Evolutionary conservation across 2,329 filamentous ascomycete species (phyloP), one percentile per base, ranked within the genome.

Genomic region (Allantophomopsis cytisporea): DNA sequence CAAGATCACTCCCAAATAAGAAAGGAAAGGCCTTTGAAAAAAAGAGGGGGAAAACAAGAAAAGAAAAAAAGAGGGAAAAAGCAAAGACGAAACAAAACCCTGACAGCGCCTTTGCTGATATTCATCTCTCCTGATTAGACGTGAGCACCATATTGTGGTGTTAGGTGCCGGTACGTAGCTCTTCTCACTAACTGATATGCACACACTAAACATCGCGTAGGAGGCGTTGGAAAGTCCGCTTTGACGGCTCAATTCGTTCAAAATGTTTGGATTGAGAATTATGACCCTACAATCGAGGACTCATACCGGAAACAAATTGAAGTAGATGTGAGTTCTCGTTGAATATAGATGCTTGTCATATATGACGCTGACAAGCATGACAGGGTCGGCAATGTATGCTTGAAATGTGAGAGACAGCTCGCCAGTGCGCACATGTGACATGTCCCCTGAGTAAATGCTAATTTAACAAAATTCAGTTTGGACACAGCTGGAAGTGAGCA

Each of bases 401-500:
- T 44, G 80, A 84, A 60, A 83, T 84, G 70, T 73, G 62, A 51
- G 66, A 56, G 43, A 32, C 18, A 32, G 34, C 35, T 38, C 38
- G 30, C 40, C 20, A 39, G n/a, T 31, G 21, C 23, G 31, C 16
- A 31, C 35, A 32, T 36, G 21, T 32, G 20, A 28, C 23, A 28
- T 28, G 33, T 16, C 21, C 36, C 21, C 35, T 35, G 33, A 17
- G 30, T 20, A 16, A n/a, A 21, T 16, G 28, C 13, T 42, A 40
- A 46, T n/a, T n/a, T 54, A 20, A 52, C 31, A 12, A 7, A 16
- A 42, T 30, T 7, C 39, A 74, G 70, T 52, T 68, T 84, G 49
- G 80, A 84, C 54, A 84, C 80, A 21, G 80, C 80, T 49, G 80
- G 80, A 41, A 83, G 80, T 50, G 80, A 84, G 59, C 80, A 84